Base-by-base conservation (phyloP, 768 basidiomycete genomes). In the Xerocomellus intermedius region DNA sequence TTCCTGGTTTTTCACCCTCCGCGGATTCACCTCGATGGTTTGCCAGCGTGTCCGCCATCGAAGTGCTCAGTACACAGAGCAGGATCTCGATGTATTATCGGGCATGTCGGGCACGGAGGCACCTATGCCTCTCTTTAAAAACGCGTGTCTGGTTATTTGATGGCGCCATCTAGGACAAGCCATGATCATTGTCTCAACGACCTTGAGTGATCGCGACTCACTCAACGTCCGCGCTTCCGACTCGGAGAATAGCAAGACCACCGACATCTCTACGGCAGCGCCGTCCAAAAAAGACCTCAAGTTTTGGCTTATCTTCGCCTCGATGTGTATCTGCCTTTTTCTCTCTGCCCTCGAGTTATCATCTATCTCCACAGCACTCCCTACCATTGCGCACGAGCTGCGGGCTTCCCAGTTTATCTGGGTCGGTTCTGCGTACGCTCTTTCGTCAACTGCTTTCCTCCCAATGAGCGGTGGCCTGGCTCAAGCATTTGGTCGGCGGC, bases 381-480 rank as follows among this genome's bases (percentile, higher is more conserved):
- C 74, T 3, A 68, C 67, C 21, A 75, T 75, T 49, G 64, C 67
- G 6, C 50, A 64, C 26, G 67, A 60, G 5, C 53, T 75, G 8
- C 55, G 55, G 3, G 63, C 64, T 0, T 55, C 58, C 8, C 66
- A 70, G 41, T 74, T 73, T 37, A 50, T 64, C n/a, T 77, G 76
- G 76, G 64, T 75, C 21, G 75, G 70, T 2, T 65, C 68, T 4
- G 67, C 74, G 0, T 78, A 74, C 42, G 67, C 70, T 13, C 64
- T 77, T 10, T 58, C 73, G 2, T 65, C 69, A 9, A 73, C 75
- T 2, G 73, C 73, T 0, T 62, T 76, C 37, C 64, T 77, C 12
- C 77, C 76, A 1, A 62, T 74, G 59, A 69, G 65, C 48, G 71
- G 72, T 33, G 60, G 62, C n/a, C 54, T 71, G 2, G 69, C 73